These are phyloP conservation scores for Arthrobotrys sinensis DNA, from an alignment of 2,329 filamentous ascomycete genomes.

Conservation along the genomic window DNA sequence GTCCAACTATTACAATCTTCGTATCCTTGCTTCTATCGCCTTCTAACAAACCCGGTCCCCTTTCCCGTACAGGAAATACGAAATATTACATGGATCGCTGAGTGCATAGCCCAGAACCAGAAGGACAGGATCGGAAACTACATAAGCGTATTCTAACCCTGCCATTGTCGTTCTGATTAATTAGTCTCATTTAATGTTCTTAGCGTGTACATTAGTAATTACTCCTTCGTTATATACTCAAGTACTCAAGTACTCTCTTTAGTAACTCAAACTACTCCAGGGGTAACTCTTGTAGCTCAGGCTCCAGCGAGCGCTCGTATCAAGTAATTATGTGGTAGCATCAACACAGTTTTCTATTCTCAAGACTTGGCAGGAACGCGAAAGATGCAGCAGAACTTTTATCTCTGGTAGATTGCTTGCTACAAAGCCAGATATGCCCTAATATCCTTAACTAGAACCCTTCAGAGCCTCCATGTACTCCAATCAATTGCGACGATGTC, in stretches of 20 bases:
- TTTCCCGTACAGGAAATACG: slow-evolving; percentile 83
- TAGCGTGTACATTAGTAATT: slow-evolving; percentile 31
- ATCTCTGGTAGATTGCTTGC: not conserved
- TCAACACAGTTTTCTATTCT: not conserved
- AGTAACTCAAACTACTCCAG: not conserved
- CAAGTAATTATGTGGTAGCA: not conserved
- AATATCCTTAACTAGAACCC: not conserved
- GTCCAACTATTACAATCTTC: not conserved
- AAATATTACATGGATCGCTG: slow-evolving; percentile 99
- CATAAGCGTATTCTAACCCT: slow-evolving; percentile 89
- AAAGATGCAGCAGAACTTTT: not conserved
- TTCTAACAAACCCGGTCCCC: slow-evolving; percentile 63
- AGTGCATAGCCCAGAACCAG: slow-evolving; percentile 99
- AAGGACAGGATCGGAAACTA: slow-evolving; percentile 99
- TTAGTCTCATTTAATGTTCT: not conserved
- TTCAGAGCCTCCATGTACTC: not conserved
- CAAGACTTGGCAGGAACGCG: slow-evolving; percentile 14
- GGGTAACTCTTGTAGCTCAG: not conserved
- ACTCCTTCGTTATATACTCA: not conserved
- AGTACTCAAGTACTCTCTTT: too few species aligned
- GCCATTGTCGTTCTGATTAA: not conserved
- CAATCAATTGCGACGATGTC: slow-evolving; percentile 17
- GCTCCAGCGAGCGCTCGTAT: not conserved
- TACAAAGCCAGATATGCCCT: not conserved
- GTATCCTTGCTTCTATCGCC: not conserved